phyloP scores from a whole-genome alignment of 495 filamentous ascomycete genomes.

The Podospora bellae-mahoneyi region DNA sequence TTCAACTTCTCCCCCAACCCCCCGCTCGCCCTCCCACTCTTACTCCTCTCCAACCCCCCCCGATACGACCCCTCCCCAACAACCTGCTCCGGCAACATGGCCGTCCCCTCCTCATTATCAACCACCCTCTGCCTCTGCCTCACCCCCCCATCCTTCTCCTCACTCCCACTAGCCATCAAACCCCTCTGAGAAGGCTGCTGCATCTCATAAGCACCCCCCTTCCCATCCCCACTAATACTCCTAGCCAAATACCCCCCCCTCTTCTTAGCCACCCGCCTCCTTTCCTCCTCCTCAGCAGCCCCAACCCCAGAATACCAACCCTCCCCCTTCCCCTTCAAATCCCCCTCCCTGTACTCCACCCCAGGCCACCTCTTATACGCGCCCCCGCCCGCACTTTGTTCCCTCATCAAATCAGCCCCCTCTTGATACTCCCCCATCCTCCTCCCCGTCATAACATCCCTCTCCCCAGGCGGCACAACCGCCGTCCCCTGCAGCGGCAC shows the following conservation, averaged over 20 bases:
- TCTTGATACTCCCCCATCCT: constrained; percentile 77
- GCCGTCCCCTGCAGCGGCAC: constrained; percentile 84
- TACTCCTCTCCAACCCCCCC: not conserved
- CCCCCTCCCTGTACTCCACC: constrained; percentile 64
- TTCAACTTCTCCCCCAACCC: not conserved
- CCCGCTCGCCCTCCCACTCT: not conserved
- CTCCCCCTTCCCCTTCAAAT: constrained; percentile 79
- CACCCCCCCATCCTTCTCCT: not conserved
- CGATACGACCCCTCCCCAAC: not conserved
- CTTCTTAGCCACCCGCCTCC: not conserved
- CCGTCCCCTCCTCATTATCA: not conserved
- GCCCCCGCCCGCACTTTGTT: constrained; percentile 55
- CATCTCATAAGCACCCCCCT: not conserved
- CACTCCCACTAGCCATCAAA: not conserved
- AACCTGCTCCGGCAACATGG: not conserved
- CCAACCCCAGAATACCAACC: constrained; percentile 68
- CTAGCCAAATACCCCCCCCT: not conserved
- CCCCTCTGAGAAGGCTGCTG: not conserved
- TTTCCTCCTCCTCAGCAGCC: constrained; percentile 52
- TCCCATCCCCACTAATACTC: not conserved
- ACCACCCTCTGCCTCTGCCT: not conserved
- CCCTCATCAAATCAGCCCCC: constrained; percentile 78
- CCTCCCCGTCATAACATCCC: constrained; percentile 55
- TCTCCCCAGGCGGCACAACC: constrained; percentile 65
- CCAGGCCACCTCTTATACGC: constrained; percentile 65